phyloP scores from a whole-genome alignment of 352 stramenopile genomes.

The Pythium phragmitis region DNA sequence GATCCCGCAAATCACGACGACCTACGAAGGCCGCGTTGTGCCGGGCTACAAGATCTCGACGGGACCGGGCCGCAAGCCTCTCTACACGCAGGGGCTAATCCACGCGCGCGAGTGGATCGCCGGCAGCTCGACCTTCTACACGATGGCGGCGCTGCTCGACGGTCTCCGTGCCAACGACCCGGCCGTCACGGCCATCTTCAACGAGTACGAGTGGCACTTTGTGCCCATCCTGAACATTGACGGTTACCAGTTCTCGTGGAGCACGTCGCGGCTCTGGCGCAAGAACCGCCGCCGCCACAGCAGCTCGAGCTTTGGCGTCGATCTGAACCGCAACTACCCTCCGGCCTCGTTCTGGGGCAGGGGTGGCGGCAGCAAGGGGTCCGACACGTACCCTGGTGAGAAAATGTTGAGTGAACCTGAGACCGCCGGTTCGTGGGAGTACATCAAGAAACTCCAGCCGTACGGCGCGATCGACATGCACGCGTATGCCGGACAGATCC shows the following conservation, averaged over 20 bases:
- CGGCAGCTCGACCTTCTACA: constrained; percentile 29
- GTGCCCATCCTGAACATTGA: constrained; percentile 40
- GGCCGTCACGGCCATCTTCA: constrained; percentile 25
- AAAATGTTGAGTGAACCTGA: constrained; percentile 34
- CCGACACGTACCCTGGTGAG: constrained; percentile 31
- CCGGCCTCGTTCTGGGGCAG: constrained; percentile 26
- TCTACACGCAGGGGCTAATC: constrained; percentile 33
- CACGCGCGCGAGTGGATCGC: constrained; percentile 39
- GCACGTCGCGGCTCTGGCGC: constrained; percentile 28
- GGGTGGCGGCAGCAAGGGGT: constrained; percentile 6
- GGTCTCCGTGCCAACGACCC: constrained; percentile 20
- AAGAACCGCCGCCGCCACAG: constrained; percentile 33
- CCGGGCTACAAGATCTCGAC: constrained; percentile 39
- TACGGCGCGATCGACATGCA: constrained; percentile 34
- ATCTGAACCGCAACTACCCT: constrained; percentile 41
- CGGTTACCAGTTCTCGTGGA: constrained; percentile 27
- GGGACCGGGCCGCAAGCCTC: constrained; percentile 17
- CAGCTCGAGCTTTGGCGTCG: constrained; percentile 24
- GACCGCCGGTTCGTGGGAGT: constrained; percentile 29
- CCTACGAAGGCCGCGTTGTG: constrained; percentile 25
- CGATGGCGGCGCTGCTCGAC: constrained; percentile 31
- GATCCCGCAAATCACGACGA: constrained; percentile 30
- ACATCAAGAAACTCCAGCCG: constrained; percentile 28
- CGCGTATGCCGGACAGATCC: constrained; percentile 26
- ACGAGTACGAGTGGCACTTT: constrained; percentile 37